These are phyloP conservation scores for Omphalea diandra DNA, from an alignment of 441 rosid genomes.

Conservation along the genomic window DNA sequence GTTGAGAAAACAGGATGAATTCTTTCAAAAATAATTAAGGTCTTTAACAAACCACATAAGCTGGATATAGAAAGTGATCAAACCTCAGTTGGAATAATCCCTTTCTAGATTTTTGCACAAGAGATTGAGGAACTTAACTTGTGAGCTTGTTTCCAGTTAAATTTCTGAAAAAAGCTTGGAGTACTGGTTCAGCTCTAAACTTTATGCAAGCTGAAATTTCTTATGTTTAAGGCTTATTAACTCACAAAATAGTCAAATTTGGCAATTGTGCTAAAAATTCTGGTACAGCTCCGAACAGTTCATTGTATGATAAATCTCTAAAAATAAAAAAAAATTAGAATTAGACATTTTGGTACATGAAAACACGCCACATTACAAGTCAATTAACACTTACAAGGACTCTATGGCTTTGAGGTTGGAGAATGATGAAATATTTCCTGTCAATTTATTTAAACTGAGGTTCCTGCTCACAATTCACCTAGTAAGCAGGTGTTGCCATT, in stretches of 20 bases:
- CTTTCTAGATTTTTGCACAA: slow-evolving; percentile 12
- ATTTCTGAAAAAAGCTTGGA: slow-evolving; percentile 5
- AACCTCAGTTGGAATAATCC: slow-evolving; percentile 26
- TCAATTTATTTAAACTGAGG: slow-evolving; percentile 26
- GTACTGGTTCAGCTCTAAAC: background rate
- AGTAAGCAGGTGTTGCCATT: background rate
- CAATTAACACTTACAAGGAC: slow-evolving; percentile 21
- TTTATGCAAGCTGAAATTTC: background rate
- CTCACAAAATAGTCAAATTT: slow-evolving; percentile 23
- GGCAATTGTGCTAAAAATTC: slow-evolving; percentile 21
- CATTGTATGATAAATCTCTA: slow-evolving; percentile 27
- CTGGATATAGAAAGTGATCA: background rate
- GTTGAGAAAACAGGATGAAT: too few species aligned
- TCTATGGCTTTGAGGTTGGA: background rate
- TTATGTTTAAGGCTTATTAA: background rate
- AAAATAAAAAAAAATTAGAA: background rate
- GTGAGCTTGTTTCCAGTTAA: slow-evolving; percentile 20
- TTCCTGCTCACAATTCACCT: slow-evolving; percentile 17
- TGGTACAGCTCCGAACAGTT: slow-evolving; percentile 24
- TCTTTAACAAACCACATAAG: background rate
- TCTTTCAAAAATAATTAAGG: too few species aligned
- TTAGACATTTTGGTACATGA: background rate
- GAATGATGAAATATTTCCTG: slow-evolving; percentile 17
- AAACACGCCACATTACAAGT: too few species aligned
- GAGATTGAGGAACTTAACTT: slow-evolving; percentile 20